Evolutionary conservation across 306 rosid genomes (phyloP).

Genomic region (Luffa acutangula): DNA sequence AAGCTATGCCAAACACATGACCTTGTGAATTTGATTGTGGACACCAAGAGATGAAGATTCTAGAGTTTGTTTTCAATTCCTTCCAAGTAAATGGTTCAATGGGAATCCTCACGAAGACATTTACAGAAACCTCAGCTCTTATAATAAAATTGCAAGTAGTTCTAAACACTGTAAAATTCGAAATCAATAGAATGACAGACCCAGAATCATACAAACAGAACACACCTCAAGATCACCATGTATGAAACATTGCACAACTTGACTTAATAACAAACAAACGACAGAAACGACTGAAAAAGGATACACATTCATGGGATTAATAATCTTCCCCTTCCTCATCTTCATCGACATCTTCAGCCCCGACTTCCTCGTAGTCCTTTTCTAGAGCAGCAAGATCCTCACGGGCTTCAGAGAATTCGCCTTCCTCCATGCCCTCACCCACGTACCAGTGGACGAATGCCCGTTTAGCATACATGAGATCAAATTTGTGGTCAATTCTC

Average conservation of each 20-base stretch:
- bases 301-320: conserved; percentile 8
- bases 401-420: conserved; percentile 72
- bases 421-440: conserved; percentile 89
- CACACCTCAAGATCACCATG: background rate
- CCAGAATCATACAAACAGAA: background rate
- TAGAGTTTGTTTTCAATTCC: background rate
- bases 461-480: conserved; percentile 59
- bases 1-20: too few species aligned
- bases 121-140: background rate
- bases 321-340: conserved; percentile 29
- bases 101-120: background rate
- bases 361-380: conserved; percentile 69
- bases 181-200: background rate
- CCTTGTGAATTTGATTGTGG: too few species aligned
- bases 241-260: background rate
- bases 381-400: conserved; percentile 80
- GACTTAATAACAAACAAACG: background rate
- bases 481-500: conserved; percentile 60
- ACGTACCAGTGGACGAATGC: conserved; percentile 82
- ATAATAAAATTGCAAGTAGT: background rate
- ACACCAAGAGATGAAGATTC: too few species aligned
- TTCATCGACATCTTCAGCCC: conserved; percentile 43
- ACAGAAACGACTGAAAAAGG: background rate
- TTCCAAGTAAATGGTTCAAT: background rate
- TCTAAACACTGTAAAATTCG: background rate